These are phyloP conservation scores for Gymnopus androsaceus DNA, from an alignment of 1,284 basidiomycete species.

Conservation along the genomic window DNA sequence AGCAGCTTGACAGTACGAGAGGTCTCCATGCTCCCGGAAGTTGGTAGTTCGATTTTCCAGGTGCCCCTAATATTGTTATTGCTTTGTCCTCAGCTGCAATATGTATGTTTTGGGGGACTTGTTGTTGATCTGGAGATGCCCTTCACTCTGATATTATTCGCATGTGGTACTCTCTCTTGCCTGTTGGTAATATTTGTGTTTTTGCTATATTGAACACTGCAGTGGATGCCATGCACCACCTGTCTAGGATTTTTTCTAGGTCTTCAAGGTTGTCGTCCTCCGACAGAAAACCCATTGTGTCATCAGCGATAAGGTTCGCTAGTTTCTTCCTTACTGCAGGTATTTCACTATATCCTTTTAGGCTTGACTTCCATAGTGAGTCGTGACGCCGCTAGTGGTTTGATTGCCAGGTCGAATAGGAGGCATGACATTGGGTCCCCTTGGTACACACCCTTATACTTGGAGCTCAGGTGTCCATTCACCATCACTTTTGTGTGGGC, in stretches of 20 bases:
- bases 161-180: slow-evolving; percentile 7
- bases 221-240: slow-evolving; percentile 21
- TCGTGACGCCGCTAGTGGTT: slow-evolving; percentile 16
- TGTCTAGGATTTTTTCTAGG: slow-evolving; percentile 17
- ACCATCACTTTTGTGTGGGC: slow-evolving; percentile 23
- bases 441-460: slow-evolving; percentile 26
- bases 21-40: too few species aligned
- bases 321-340: slow-evolving; percentile 7
- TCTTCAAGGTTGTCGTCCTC: slow-evolving; percentile 5
- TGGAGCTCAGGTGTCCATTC: slow-evolving; percentile 20
- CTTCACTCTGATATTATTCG: slow-evolving; percentile 1
- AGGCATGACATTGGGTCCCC: slow-evolving; percentile 32
- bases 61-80: slow-evolving; percentile 19
- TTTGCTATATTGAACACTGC: slow-evolving; percentile 27
- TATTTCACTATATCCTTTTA: slow-evolving; percentile 16
- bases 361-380: slow-evolving; percentile 4
- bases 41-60: too few species aligned
- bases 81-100: slow-evolving; percentile 20
- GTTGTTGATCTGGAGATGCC: not conserved
- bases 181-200: slow-evolving; percentile 24
- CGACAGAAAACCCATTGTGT: slow-evolving; percentile 15
- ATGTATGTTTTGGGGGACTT: slow-evolving; percentile 14
- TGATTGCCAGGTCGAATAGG: slow-evolving; percentile 30
- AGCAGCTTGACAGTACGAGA: too few species aligned
- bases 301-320: slow-evolving; percentile 20